Conservation (phyloP, 2,329 filamentous ascomycete genomes). For the Aspergillus flavus region DNA sequence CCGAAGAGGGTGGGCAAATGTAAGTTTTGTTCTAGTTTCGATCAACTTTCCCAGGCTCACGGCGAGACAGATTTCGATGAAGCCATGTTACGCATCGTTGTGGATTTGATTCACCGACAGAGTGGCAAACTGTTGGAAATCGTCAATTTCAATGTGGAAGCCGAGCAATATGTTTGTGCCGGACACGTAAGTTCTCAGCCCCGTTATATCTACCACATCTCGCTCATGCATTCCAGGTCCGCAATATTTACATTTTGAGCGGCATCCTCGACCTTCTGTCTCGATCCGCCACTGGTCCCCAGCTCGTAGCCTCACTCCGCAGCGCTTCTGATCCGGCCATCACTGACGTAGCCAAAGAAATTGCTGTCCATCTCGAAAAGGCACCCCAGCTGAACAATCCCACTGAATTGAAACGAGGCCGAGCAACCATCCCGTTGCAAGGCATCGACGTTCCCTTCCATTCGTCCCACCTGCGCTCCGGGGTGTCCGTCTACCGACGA, state of each 20-base stretch:
- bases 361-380: not conserved
- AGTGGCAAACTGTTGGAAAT: constrained; percentile 94
- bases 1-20: constrained; percentile 91
- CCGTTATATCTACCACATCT: constrained; percentile 45
- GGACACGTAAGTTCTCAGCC: constrained; percentile 52
- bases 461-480: not conserved
- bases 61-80: not conserved
- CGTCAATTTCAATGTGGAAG: constrained; percentile 86
- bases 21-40: not conserved
- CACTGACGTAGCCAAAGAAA: not conserved
- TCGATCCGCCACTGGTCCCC: not conserved
- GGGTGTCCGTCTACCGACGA: not conserved
- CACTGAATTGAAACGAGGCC: not conserved
- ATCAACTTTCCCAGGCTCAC: not conserved
- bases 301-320: not conserved
- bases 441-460: not conserved
- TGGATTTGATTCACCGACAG: constrained; percentile 58
- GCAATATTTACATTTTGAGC: not conserved
- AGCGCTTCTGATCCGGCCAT: not conserved
- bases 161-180: constrained; percentile 70
- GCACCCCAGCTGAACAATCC: not conserved
- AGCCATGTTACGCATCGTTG: not conserved
- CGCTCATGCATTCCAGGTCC: not conserved
- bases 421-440: not conserved
- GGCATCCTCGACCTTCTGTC: not conserved